Evolutionary conservation across 331 rosid genomes (phyloP).

Genomic region (Acacia concinna): DNA sequence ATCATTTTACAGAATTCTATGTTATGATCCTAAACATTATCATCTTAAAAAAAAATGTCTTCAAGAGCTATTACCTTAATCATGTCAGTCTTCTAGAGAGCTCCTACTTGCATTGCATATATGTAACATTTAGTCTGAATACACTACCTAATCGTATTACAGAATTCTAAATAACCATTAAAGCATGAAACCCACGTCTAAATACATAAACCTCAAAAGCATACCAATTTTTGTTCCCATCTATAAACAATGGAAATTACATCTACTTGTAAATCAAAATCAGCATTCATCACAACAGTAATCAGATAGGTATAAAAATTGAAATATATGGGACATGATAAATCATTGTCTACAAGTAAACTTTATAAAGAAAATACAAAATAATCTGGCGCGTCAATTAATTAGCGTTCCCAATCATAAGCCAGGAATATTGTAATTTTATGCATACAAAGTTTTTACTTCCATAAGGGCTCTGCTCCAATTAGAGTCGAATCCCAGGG

Average conservation of each 20-base stretch:
- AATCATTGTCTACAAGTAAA: background rate
- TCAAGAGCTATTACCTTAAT: background rate
- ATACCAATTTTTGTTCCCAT: background rate
- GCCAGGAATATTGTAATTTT: background rate
- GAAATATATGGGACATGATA: background rate
- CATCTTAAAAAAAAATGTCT: background rate
- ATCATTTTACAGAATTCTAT: no score
- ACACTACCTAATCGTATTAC: background rate
- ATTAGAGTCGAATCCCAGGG: background rate
- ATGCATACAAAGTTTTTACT: background rate
- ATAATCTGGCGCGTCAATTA: background rate
- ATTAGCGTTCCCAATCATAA: background rate
- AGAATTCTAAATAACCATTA: background rate
- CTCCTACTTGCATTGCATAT: background rate
- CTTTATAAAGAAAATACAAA: background rate
- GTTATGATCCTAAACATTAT: no score
- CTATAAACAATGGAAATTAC: background rate
- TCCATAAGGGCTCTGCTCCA: background rate
- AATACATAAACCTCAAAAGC: background rate
- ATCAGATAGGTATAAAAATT: background rate
- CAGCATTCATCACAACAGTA: background rate
- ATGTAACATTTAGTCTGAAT: background rate
- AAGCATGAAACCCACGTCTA: background rate
- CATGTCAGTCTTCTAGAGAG: background rate
- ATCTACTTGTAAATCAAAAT: background rate